Evolutionary conservation across 345 rosid species (phyloP), one percentile per base, ranked within the genome.

Genomic region (Corchorus olitorius): DNA sequence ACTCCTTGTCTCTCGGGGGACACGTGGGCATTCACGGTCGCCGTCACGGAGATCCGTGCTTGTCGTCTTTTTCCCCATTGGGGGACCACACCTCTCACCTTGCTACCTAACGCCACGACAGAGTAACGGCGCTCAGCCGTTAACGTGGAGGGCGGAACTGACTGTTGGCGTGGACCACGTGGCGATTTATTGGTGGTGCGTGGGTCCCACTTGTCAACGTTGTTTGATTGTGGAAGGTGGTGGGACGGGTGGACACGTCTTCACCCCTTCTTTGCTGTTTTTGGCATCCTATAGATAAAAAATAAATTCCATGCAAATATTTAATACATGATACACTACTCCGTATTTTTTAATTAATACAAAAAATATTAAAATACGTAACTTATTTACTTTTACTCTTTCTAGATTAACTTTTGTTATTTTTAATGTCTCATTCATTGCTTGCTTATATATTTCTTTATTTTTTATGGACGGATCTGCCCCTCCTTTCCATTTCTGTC

Each of bases 21-120:
- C 84, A 86, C 87, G 84, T 80, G 82, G 75, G 11, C 11, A 27
- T 46, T 50, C 33, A 64, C 41, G 43, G 82, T 79, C 78, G 12
- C 73, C 79, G 53, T 81, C 82, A 41, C 64, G 14, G 48, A 84
- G 88, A 87, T 84, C 85, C 73, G 78, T 77, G 83, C 77, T 74
- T 83, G 85, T 81, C 81, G 70, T 79, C 41, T 55, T 20, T 52
- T 15, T 9, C 5, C 71, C 43, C 43, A 0, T 0, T 4, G 8
- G 53, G 60, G 75, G 80, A 59, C 80, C 81, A 65, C 66, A 5
- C 58, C 68, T 20, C 10, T 20, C 4, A 16, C 34, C 34, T 39
- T 83, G 86, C 82, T 73, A 83, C 87, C 84, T 75, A 83, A 80
- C 79, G 77, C 79, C 87, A 80, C 77, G 85, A 83, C 90, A 85